Base-by-base conservation (phyloP, 2,329 filamentous ascomycete genomes). In the Pseudonectria foliicola region DNA sequence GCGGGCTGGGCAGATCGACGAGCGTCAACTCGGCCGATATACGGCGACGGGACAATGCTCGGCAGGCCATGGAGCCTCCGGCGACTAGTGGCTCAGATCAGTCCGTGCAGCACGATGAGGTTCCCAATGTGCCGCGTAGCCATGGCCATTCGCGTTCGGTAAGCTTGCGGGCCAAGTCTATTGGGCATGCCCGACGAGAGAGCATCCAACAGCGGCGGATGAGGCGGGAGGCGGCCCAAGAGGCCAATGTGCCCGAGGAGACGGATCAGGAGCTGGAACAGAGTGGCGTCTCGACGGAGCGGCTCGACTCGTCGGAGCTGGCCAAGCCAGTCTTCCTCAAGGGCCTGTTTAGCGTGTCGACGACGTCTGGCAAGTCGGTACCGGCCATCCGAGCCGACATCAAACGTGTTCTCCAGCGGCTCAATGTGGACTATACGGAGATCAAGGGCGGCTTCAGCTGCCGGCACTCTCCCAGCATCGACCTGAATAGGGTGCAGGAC, bases 311-410 rank as follows among this genome's bases (percentile, higher is more conserved):
- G 47, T 80, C 83, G 5, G 87, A 93, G 47, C 76, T 90, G 41
- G 81, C 90, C 34, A 95, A 95, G 59, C 92, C 92, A 0, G 92
- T 96, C 3, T 96, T 84, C 59, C 75, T 98, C 38, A 98, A 96
- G 62, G 92, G 92, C 4, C 71, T 98, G 13, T 96, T 98, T 65
- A 96, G 90, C 52, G 92, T 96, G 35, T 93, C 87, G 4, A 98
- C 92, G 0, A 98, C 92, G 6, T 95, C 88, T 38, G 92, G 82
- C 54, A 94, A 93, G 56, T 86, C 90, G 1, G 76, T 96, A 10
- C 70, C 80, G 1, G 79, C 87, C 39, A 98, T 98, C 43, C 80
- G 90, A 26, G 70, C 79, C 6, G 92, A 98, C 55, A 85, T 98
- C 49, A 93, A 93, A 54, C 76, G 90, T 32, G 92, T 96, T 3